These are phyloP conservation scores for Phaffia rhodozyma DNA, from an alignment of 1,284 basidiomycete species.

Conservation along the genomic window DNA sequence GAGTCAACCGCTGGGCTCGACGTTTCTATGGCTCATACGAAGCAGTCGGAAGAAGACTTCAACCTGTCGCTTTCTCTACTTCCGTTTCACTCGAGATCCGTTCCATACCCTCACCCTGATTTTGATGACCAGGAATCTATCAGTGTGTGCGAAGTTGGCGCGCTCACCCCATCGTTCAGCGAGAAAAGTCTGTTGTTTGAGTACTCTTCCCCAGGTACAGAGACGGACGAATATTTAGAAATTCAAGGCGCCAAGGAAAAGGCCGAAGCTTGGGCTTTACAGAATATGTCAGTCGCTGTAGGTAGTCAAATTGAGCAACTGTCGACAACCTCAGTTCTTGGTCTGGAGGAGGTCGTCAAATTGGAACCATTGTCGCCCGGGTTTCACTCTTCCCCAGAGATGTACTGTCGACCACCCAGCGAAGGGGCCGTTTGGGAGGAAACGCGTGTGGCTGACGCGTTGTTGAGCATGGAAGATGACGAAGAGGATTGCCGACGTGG, in stretches of 20 bases:
- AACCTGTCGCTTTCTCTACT: slow-evolving; percentile 8
- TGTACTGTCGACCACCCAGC: no score
- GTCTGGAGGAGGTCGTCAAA: no score
- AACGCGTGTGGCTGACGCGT: not conserved
- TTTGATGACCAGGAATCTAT: slow-evolving; percentile 10
- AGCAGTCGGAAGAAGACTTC: slow-evolving; percentile 5
- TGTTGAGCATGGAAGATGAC: not conserved
- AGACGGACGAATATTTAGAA: not conserved
- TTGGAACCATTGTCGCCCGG: no score
- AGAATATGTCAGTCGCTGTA: not conserved
- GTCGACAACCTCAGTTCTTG: not conserved
- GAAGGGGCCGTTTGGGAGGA: no score
- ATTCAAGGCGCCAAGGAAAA: not conserved
- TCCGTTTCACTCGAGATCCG: not conserved
- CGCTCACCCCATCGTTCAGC: not conserved
- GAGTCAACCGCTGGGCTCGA: not conserved
- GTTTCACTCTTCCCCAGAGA: no score
- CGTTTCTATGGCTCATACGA: not conserved
- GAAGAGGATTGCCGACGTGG: not conserved
- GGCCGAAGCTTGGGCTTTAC: not conserved
- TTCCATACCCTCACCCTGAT: not conserved
- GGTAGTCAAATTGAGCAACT: not conserved
- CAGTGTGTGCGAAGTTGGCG: slow-evolving; percentile 1
- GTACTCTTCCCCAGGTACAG: not conserved
- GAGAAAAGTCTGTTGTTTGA: slow-evolving; percentile 1